Percentiles rank a stretch among this genome's conserved stretches.
phyloP scores from a whole-genome alignment of 345 rosid genomes.

The Punica granatum region DNA sequence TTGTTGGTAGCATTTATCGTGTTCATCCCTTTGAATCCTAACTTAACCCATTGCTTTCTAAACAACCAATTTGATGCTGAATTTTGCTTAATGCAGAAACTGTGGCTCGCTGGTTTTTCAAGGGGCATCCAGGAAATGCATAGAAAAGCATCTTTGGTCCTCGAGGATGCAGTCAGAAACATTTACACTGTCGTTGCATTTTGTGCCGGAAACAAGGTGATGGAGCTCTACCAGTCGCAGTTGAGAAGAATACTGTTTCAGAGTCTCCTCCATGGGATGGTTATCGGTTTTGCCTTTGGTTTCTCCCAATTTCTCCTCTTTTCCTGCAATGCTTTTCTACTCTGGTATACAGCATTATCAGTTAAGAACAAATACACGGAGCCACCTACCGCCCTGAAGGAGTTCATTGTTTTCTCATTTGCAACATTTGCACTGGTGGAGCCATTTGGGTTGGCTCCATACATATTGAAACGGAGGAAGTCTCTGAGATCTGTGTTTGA shows the following conservation, averaged over 20 bases:
- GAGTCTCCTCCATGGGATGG: slow-evolving; percentile 93
- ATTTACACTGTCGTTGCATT: slow-evolving; percentile 99
- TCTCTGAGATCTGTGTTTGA: slow-evolving; percentile 94
- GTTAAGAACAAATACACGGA: slow-evolving; percentile 38
- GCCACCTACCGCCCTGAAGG: slow-evolving; percentile 75
- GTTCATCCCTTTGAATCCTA: background rate
- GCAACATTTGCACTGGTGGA: slow-evolving; percentile 99
- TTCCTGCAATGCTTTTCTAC: slow-evolving; percentile 97
- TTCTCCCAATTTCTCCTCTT: slow-evolving; percentile 98
- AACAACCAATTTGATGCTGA: slow-evolving; percentile 11
- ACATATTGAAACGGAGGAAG: slow-evolving; percentile 83
- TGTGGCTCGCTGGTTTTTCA: slow-evolving; percentile 99
- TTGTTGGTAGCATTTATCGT: background rate
- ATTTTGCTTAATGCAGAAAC: slow-evolving; percentile 50
- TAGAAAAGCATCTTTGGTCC: slow-evolving; percentile 95
- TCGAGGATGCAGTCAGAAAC: slow-evolving; percentile 98
- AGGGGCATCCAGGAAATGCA: slow-evolving; percentile 99
- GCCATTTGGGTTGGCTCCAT: slow-evolving; percentile 99
- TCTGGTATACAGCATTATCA: slow-evolving; percentile 80
- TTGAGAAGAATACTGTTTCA: slow-evolving; percentile 69
- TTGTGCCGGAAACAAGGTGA: slow-evolving; percentile 98
- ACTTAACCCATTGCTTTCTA: background rate
- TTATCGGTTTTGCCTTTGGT: slow-evolving; percentile 94
- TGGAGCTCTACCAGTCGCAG: slow-evolving; percentile 93
- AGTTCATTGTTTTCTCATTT: slow-evolving; percentile 95